Evolutionary conservation across 306 rosid species (phyloP).

Genomic region (Vigna reflexopilosa): DNA sequence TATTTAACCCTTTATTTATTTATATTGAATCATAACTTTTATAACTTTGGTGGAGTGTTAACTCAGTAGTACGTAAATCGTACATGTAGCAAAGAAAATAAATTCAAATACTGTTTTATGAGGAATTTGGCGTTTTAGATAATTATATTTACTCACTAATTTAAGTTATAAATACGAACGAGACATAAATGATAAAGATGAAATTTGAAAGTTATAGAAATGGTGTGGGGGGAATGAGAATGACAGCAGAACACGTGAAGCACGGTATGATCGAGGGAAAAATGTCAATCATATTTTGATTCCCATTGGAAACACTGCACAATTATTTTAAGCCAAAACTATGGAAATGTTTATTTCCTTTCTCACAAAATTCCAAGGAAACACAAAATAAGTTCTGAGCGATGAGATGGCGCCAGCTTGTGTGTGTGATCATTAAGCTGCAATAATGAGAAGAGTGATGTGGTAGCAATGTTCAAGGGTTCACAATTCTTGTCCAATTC

Average conservation of each 20-base stretch:
- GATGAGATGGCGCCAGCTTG: slow-evolving; percentile 8
- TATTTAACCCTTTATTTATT: no score
- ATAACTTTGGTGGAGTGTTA: no score
- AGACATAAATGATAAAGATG: no score
- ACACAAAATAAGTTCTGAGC: background rate
- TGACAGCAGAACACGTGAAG: background rate
- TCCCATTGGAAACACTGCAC: background rate
- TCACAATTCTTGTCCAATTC: no score
- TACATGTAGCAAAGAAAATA: no score
- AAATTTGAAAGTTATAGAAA: no score
- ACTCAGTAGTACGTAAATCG: no score
- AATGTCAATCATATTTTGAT: background rate
- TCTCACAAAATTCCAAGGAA: background rate
- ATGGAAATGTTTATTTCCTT: background rate
- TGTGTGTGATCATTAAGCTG: background rate
- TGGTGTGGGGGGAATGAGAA: background rate
- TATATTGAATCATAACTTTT: no score
- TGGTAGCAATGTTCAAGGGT: background rate
- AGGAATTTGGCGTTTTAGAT: no score
- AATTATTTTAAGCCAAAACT: background rate
- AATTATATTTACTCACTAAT: no score
- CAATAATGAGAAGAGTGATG: slow-evolving; percentile 19
- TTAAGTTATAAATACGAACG: no score
- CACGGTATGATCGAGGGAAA: background rate
- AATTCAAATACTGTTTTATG: no score